Conservation (phyloP, 768 basidiomycete genomes). For the Bullera alba region DNA sequence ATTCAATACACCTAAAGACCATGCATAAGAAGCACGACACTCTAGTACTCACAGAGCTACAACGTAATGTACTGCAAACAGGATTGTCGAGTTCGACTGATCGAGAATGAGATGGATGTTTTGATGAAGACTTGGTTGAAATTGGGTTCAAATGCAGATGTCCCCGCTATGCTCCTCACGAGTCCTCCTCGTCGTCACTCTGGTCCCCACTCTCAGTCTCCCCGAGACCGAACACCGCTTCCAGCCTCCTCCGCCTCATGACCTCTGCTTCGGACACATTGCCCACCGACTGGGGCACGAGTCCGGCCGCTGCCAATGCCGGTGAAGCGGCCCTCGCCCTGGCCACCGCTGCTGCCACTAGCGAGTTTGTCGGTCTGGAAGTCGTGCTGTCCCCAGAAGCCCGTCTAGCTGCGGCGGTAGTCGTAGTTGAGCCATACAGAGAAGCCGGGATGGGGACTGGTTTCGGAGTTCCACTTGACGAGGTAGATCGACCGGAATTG, state of each 20-base stretch:
- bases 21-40: too few relatives aligned
- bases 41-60: too few relatives aligned
- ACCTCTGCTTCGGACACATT: slow-evolving; percentile 70
- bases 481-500: slow-evolving; percentile 11
- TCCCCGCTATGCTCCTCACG: too few relatives aligned
- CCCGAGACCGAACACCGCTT: slow-evolving; percentile 50
- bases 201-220: slow-evolving; percentile 24
- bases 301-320: slow-evolving; percentile 29
- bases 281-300: slow-evolving; percentile 44
- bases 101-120: too few relatives aligned
- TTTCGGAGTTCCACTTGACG: neutral
- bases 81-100: too few relatives aligned
- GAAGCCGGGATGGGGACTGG: neutral
- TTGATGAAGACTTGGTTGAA: too few relatives aligned
- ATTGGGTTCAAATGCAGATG: too few relatives aligned
- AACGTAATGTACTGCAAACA: too few relatives aligned
- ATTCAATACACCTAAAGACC: too few relatives aligned
- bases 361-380: slow-evolving; percentile 16
- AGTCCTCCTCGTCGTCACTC: slow-evolving; percentile 27
- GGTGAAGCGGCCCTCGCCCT: slow-evolving; percentile 55
- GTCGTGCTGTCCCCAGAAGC: neutral
- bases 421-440: neutral
- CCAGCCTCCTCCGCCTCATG: slow-evolving; percentile 50
- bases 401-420: neutral
- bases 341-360: slow-evolving; percentile 60